Base-by-base conservation (phyloP, 148 eudicot genomes). In the Cornus controversa region DNA sequence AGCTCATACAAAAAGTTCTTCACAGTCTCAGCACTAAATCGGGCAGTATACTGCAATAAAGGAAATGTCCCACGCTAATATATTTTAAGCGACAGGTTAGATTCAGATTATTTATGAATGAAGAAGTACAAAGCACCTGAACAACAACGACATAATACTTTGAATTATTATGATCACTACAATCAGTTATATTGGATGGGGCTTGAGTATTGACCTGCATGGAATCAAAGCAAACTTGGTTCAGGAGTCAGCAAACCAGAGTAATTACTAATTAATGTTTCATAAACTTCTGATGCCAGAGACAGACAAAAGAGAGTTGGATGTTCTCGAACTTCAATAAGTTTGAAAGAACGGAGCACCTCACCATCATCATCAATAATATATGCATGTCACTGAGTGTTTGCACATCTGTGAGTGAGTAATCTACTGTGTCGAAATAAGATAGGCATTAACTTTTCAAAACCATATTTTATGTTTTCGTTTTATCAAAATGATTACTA, bases 121-220 rank as follows among this genome's bases (percentile, higher is more conserved):
- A 66, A 73, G 34, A 57, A 71, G 60, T 18, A 66, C 15, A 20
- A 80, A 40, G 78, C 79, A 92, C 99, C 99, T 96, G 99, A 78
- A 96, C 90, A 70, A 96, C 94, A 79, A 92, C 98, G 72, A 96
- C 82, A 81, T 96, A 96, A 79, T 90, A 96, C 87, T 96, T 96
- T 8, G 99, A 96, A 89, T 90, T 84, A 84, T 86, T 87, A 54
- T 83, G 89, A 75, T 93, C 85, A 68, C 91, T 89, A 80, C 99
- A 96, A 82, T 93, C 99, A 72, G 85, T 85, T 60, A 96, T 79
- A 74, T 84, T 82, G 16, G 97, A 82, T 67, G 90, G 94, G 67
- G 98, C 99, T 80, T 96, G 98, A 80, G 95, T 96, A 82, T 96
- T 96, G 27, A 93, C 95, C 99, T 96, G 85, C 71, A 73, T 66